Base-by-base conservation (phyloP, 2,329 filamentous ascomycete species). In the Sporothrix luriei region DNA sequence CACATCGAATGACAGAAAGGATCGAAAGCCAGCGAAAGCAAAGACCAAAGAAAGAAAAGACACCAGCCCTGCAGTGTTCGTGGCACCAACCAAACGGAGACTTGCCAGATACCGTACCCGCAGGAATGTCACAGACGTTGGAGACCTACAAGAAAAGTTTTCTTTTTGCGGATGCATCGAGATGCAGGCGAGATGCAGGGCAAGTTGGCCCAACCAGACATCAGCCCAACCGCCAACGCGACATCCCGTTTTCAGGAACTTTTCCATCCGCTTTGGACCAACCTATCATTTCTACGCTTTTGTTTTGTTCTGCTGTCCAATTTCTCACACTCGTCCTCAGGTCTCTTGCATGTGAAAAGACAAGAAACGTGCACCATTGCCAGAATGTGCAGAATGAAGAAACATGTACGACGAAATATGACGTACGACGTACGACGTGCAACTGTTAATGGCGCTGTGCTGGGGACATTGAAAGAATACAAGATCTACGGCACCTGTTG, bases 31-130 rank as follows among this genome's bases (percentile, higher is more conserved):
- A 11, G 61, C 13, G 16, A 46, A 49, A 49, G 24, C 16, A 68
- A 40, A 16, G n/a, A 26, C 21, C 10, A 46, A 19, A 7, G 13
- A 61, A 24, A 61, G 38, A 40, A 11, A n/a, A 11, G 33, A 59
- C 19, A 59, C 55, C 55, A 59, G 43, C 55, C 40, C 43, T 64
- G 59, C 43, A 48, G 26, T 65, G 61, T 38, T 65, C 61, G 61
- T 65, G 61, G 61, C 61, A 65, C 61, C 61, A 65, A 65, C 61
- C 61, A 65, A 65, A 51, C 61, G 46, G 46, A 65, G 61, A 61
- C 33, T 24, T 40, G n/a, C 55, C 33, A 61, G 33, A 19, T 55
- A 21, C 13, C 52, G 33, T 46, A 46, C 43, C 24, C 59, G 40
- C 59, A 48, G 33, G 33, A 7, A 33, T 33, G 33, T 6, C 33